A percentile compares a stretch with the other conserved stretches of the same genome.
These are phyloP conservation scores for Ceratocystis alfenasii DNA, from an alignment of 2,329 filamentous ascomycete genomes.

Conservation along the genomic window DNA sequence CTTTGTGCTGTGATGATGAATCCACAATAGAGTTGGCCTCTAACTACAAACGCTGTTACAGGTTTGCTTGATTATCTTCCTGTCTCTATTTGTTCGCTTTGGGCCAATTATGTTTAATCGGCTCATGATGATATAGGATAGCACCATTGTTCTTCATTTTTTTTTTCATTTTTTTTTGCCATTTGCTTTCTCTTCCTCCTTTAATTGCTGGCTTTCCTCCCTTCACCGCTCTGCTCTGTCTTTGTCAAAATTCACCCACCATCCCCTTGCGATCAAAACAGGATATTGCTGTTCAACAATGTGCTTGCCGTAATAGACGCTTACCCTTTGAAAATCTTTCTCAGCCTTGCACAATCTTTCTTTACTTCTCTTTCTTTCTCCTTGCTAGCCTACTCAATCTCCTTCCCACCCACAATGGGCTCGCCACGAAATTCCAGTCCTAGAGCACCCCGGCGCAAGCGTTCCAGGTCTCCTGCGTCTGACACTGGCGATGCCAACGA, in stretches of 20 bases:
- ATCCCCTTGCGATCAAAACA: conserved; percentile 1
- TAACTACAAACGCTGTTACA: neutral
- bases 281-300: conserved; percentile 6
- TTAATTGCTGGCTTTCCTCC: neutral
- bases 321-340: neutral
- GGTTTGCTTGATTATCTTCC: neutral
- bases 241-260: neutral
- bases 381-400: neutral
- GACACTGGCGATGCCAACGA: conserved; percentile 25
- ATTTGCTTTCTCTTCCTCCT: neutral
- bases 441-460: conserved; percentile 29
- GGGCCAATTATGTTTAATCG: too few relatives aligned
- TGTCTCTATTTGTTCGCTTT: neutral
- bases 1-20: neutral
- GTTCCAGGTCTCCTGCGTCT: conserved; percentile 29
- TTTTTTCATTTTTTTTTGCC: neutral
- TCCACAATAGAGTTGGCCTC: neutral
- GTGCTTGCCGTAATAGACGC: neutral
- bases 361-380: neutral
- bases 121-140: neutral
- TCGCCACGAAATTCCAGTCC: conserved; percentile 3
- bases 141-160: neutral
- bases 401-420: neutral
- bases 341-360: neutral
- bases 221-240: neutral